phyloP scores from a whole-genome alignment of 768 basidiomycete genomes.

The Panaeolus cyanescens region DNA sequence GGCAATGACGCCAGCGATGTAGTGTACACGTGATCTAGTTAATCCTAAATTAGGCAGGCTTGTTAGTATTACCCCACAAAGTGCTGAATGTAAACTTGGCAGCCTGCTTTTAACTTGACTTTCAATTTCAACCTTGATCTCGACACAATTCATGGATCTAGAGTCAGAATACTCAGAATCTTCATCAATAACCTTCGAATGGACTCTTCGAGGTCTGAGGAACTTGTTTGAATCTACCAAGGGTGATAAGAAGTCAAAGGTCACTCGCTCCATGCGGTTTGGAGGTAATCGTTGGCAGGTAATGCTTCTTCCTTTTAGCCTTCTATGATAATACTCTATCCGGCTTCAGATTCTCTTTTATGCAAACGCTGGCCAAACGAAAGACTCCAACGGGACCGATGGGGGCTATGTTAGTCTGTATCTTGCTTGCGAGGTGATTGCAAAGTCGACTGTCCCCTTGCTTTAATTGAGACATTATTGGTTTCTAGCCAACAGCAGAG shows the following conservation, averaged over 20 bases:
- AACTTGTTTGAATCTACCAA: conserved; percentile 76
- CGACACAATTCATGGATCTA: conserved; percentile 11
- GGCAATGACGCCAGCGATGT: neutral
- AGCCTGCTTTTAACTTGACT: too few species aligned
- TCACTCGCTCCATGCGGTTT: conserved; percentile 74
- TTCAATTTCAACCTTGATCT: neutral
- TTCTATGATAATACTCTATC: conserved; percentile 12
- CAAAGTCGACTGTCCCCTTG: neutral
- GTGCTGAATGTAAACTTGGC: neutral
- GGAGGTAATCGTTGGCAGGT: conserved; percentile 81
- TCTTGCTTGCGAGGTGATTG: conserved; percentile 78
- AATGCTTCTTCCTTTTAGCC: conserved; percentile 11
- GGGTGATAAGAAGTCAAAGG: conserved; percentile 78
- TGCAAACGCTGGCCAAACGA: conserved; percentile 73
- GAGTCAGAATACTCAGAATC: conserved; percentile 50
- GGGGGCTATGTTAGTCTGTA: conserved; percentile 72
- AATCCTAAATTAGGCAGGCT: neutral
- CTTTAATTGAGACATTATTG: neutral
- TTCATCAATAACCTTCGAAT: conserved; percentile 67
- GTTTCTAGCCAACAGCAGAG: conserved; percentile 66
- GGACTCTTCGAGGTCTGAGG: conserved; percentile 74
- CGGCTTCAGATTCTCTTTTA: conserved; percentile 73
- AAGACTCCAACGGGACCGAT: conserved; percentile 40
- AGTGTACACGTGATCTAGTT: neutral
- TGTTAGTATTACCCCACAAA: neutral